Evolutionary conservation across 306 rosid genomes (phyloP).

Genomic region (Prunus fruticosa): DNA sequence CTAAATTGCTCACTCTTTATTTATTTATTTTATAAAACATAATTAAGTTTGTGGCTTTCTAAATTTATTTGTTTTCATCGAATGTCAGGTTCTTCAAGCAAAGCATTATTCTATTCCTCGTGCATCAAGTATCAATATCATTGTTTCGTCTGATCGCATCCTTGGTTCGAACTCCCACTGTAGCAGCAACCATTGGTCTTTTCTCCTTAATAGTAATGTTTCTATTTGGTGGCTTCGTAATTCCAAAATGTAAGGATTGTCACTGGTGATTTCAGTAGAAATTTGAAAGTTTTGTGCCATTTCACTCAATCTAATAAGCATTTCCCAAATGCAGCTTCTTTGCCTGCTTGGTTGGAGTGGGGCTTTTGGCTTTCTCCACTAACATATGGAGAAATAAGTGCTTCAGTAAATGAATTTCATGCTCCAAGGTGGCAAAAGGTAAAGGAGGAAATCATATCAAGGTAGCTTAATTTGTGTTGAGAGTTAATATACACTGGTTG

Average conservation of each 20-base stretch:
- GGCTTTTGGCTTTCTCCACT: slow-evolving; percentile 66
- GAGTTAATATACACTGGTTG: background rate
- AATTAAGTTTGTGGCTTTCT: background rate
- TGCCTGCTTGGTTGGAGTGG: slow-evolving; percentile 60
- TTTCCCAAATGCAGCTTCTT: slow-evolving; percentile 36
- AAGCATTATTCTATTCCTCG: slow-evolving; percentile 39
- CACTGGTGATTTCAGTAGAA: background rate
- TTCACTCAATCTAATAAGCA: background rate
- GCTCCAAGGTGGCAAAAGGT: slow-evolving; percentile 68
- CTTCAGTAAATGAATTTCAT: slow-evolving; percentile 45
- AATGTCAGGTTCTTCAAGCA: slow-evolving; percentile 48
- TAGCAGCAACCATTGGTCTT: slow-evolving; percentile 32
- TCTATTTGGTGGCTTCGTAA: slow-evolving; percentile 52
- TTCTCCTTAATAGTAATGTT: slow-evolving; percentile 24
- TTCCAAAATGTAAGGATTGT: slow-evolving; percentile 40
- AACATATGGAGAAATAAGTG: slow-evolving; percentile 50
- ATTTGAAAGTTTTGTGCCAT: no score
- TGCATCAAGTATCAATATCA: slow-evolving; percentile 47
- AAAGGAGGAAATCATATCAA: background rate
- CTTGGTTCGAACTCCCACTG: slow-evolving; percentile 36
- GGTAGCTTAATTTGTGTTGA: background rate
- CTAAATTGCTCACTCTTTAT: background rate
- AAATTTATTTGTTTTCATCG: background rate
- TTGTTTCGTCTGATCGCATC: slow-evolving; percentile 52
- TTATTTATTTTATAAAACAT: no score